These are phyloP conservation scores for Neonectria magnoliae DNA, from an alignment of 2,329 filamentous ascomycete genomes.

Conservation along the genomic window DNA sequence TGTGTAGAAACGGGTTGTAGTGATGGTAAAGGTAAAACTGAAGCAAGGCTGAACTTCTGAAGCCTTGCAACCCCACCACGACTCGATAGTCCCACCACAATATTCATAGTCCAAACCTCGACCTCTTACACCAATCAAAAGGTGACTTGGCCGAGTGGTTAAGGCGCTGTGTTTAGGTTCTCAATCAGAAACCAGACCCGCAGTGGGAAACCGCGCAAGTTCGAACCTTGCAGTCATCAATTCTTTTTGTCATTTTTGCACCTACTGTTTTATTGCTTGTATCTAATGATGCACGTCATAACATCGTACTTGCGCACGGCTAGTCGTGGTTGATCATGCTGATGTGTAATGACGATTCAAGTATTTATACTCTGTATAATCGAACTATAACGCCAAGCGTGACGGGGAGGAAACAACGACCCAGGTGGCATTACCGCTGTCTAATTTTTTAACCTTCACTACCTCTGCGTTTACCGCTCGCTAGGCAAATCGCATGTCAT, in stretches of 20 bases:
- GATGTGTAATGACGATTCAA: no score
- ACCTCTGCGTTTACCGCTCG: no score
- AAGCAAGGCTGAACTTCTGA: conserved; percentile 31
- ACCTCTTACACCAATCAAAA: neutral
- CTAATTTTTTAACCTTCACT: no score
- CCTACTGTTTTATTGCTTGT: no score
- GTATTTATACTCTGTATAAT: no score
- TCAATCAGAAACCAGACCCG: conserved; percentile 45
- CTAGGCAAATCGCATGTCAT: no score
- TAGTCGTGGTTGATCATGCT: no score
- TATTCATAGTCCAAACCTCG: neutral
- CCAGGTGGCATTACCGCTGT: no score
- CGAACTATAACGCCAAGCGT: no score
- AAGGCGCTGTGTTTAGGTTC: conserved; percentile 66
- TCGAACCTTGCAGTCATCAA: conserved; percentile 62
- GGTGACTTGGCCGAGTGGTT: conserved; percentile 65
- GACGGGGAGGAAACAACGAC: no score
- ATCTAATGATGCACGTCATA: no score
- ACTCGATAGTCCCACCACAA: neutral
- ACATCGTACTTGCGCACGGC: no score
- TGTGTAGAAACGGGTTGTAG: conserved; percentile 3
- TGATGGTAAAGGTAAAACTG: conserved; percentile 30
- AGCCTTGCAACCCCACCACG: conserved; percentile 21
- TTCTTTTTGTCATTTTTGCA: conserved; percentile 27
- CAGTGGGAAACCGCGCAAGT: conserved; percentile 59